These are phyloP conservation scores for Stereocaulon alpinum DNA, from an alignment of 495 filamentous ascomycete genomes.

Conservation along the genomic window DNA sequence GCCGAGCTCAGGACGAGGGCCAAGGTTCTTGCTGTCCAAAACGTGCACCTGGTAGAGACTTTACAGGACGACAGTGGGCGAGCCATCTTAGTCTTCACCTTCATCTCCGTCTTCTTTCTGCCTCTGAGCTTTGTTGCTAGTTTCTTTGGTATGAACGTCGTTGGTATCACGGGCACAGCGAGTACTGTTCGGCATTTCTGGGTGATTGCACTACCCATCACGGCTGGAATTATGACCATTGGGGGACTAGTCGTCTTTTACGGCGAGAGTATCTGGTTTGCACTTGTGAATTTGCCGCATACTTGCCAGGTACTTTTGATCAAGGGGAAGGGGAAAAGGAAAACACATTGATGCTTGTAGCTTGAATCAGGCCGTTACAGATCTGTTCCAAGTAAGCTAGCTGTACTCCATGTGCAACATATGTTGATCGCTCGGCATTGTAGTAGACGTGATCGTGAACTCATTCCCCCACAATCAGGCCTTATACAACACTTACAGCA, in stretches of 20 bases:
- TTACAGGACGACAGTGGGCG: conserved; percentile 22
- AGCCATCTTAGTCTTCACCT: conserved; percentile 27
- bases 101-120: conserved; percentile 30
- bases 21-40: conserved; percentile 5
- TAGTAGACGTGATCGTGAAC: background rate
- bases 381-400: no score
- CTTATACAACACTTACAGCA: no score
- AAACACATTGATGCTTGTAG: background rate
- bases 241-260: background rate
- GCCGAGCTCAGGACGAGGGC: conserved; percentile 11
- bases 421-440: no score
- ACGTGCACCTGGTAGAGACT: conserved; percentile 18
- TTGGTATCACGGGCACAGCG: conserved; percentile 8
- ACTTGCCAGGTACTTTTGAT: background rate
- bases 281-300: background rate
- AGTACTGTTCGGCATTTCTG: conserved; percentile 4
- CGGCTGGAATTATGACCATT: background rate
- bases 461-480: no score
- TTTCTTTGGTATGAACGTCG: conserved; percentile 29
- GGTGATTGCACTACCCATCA: conserved; percentile 1
- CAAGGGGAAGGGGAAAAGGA: no score
- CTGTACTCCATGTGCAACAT: no score
- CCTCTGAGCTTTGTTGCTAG: conserved; percentile 26
- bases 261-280: conserved; percentile 10
- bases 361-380: no score